These are phyloP conservation scores for Aspergillus mulundensis DNA, from an alignment of 495 filamentous ascomycete species.

Conservation along the genomic window DNA sequence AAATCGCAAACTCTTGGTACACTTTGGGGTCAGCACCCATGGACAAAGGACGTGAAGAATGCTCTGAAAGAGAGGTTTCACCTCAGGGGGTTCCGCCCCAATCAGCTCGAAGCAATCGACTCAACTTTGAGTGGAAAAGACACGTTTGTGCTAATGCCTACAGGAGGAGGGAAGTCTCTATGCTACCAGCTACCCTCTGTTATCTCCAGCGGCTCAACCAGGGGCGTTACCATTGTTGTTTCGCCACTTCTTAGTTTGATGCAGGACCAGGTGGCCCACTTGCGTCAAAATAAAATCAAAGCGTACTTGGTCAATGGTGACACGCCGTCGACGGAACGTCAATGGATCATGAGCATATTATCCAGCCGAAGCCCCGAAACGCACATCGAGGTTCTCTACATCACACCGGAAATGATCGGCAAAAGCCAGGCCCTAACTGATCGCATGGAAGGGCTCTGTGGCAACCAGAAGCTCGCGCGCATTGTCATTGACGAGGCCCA, in stretches of 20 bases:
- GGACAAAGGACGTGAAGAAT: slow-evolving; percentile 80
- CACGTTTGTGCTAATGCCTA: slow-evolving; percentile 94
- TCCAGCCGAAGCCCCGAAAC: slow-evolving; percentile 59
- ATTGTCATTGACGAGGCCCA: slow-evolving; percentile 98
- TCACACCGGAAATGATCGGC: slow-evolving; percentile 94
- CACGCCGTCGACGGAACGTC: slow-evolving; percentile 49
- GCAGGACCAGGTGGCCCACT: slow-evolving; percentile 88
- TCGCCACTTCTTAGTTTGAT: slow-evolving; percentile 94
- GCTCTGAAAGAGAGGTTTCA: slow-evolving; percentile 76
- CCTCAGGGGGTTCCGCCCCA: slow-evolving; percentile 78
- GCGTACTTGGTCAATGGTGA: slow-evolving; percentile 80
- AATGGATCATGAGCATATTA: slow-evolving; percentile 57
- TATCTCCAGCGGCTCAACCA: slow-evolving; percentile 72
- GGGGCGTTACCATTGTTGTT: slow-evolving; percentile 85
- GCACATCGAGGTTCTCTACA: slow-evolving; percentile 78
- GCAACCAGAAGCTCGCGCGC: slow-evolving; percentile 67
- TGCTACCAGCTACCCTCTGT: slow-evolving; percentile 95
- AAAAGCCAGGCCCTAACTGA: slow-evolving; percentile 63
- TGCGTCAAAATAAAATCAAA: slow-evolving; percentile 67
- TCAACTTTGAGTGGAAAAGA: slow-evolving; percentile 83
- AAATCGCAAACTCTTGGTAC: slow-evolving; percentile 33
- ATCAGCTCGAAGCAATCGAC: slow-evolving; percentile 95
- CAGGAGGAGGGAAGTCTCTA: slow-evolving; percentile 92
- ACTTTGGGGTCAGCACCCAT: slow-evolving; percentile 52
- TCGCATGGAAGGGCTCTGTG: slow-evolving; percentile 59